These are phyloP conservation scores for Colletotrichum abscissum DNA, from an alignment of 2,329 filamentous ascomycete species.

Conservation along the genomic window DNA sequence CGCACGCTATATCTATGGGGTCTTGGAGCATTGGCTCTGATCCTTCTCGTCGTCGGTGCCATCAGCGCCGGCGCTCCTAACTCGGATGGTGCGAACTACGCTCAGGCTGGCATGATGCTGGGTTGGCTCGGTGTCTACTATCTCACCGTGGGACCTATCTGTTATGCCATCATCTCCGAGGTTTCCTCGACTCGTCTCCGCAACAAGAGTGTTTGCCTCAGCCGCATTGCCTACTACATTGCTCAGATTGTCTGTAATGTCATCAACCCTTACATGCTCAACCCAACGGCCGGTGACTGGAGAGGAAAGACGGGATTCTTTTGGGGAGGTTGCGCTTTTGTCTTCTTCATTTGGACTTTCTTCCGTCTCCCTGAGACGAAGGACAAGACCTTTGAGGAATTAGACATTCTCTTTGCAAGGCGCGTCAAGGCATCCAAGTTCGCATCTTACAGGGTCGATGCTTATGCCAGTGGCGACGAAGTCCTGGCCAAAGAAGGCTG, in stretches of 20 bases:
- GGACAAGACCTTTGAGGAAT: slow-evolving; percentile 46
- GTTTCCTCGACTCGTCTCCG: slow-evolving; percentile 54
- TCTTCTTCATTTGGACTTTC: slow-evolving; percentile 44
- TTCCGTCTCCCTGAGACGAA: slow-evolving; percentile 48
- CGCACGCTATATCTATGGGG: slow-evolving; percentile 55
- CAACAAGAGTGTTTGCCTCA: slow-evolving; percentile 54
- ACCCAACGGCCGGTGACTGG: slow-evolving; percentile 46
- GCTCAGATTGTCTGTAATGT: slow-evolving; percentile 49
- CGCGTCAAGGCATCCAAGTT: slow-evolving; percentile 20
- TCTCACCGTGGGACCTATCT: slow-evolving; percentile 55
- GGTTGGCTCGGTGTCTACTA: slow-evolving; percentile 57
- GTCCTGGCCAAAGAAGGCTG: slow-evolving; percentile 11
- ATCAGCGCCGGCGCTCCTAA: slow-evolving; percentile 50
- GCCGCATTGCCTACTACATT: slow-evolving; percentile 52
- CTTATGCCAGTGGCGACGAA: slow-evolving; percentile 20
- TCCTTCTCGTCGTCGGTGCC: slow-evolving; percentile 56
- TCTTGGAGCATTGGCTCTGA: slow-evolving; percentile 46
- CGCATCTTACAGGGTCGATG: slow-evolving; percentile 16
- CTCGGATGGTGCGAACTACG: slow-evolving; percentile 49
- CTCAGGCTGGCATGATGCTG: slow-evolving; percentile 52
- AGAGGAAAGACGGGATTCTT: slow-evolving; percentile 50
- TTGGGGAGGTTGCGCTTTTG: slow-evolving; percentile 38
- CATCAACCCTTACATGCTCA: slow-evolving; percentile 48
- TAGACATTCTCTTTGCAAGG: slow-evolving; percentile 45
- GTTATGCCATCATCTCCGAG: slow-evolving; percentile 49